Evolutionary conservation across 106 monocot species (phyloP).

Genomic region (Xerophyta viscosa): DNA sequence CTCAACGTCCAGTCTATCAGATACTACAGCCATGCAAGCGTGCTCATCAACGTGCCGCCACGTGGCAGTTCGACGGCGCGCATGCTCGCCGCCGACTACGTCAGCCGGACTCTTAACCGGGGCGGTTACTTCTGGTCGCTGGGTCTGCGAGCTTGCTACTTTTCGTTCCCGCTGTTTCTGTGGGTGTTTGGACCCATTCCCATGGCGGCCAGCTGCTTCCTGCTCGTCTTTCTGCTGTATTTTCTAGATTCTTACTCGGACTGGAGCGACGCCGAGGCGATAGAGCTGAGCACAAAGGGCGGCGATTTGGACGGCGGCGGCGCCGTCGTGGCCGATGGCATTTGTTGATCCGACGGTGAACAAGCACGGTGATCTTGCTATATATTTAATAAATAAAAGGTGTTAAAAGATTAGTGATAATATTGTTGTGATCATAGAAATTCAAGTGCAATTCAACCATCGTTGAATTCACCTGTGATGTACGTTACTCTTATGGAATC

Average conservation of each 20-base stretch:
- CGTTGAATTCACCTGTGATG: too few species aligned
- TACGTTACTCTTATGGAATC: too few species aligned
- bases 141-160: slow-evolving; percentile 65
- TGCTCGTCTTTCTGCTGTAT: slow-evolving; percentile 40
- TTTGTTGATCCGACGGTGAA: too few species aligned
- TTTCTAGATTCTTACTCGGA: slow-evolving; percentile 48
- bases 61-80: background rate
- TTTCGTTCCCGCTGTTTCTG: slow-evolving; percentile 63
- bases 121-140: slow-evolving; percentile 76
- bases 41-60: slow-evolving; percentile 60
- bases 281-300: too few species aligned
- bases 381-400: too few species aligned
- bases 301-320: too few species aligned
- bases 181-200: slow-evolving; percentile 77
- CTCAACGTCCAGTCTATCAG: slow-evolving; percentile 61
- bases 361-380: too few species aligned
- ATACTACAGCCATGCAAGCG: slow-evolving; percentile 75
- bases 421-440: too few species aligned
- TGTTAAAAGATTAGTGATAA: too few species aligned
- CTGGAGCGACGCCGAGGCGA: background rate
- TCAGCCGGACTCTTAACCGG: slow-evolving; percentile 26
- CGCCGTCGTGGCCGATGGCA: too few species aligned
- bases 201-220: slow-evolving; percentile 31
- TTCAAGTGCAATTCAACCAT: too few species aligned
- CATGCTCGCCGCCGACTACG: slow-evolving; percentile 28